A percentile compares a stretch with the other conserved stretches of the same genome.
These are phyloP conservation scores for Drechslerella dactyloides DNA, from an alignment of 2,329 filamentous ascomycete species.

Conservation along the genomic window DNA sequence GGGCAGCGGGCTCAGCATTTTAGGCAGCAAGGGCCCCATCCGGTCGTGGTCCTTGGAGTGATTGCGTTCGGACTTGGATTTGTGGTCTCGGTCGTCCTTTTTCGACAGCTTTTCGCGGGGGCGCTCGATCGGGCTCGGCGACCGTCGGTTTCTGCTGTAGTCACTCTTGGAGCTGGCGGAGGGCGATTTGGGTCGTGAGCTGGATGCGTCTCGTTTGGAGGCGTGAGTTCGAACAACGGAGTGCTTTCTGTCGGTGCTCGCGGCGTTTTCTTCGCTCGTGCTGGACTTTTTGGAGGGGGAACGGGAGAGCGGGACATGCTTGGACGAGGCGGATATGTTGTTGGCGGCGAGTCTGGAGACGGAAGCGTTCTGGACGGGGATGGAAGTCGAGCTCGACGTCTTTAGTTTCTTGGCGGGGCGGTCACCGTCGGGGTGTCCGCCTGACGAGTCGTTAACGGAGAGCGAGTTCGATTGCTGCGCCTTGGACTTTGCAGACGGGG, in stretches of 20 bases:
- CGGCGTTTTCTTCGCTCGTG: slow-evolving; percentile 12
- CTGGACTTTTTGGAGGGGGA: slow-evolving; percentile 31
- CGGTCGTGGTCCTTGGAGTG: slow-evolving; percentile 14
- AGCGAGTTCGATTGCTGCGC: slow-evolving; percentile 11
- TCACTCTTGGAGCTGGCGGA: slow-evolving; percentile 20
- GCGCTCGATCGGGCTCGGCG: slow-evolving; percentile 30
- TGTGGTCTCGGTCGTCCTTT: slow-evolving; percentile 29
- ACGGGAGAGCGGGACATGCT: slow-evolving; percentile 7
- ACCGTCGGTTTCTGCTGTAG: slow-evolving; percentile 27
- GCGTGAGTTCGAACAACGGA: slow-evolving; percentile 6
- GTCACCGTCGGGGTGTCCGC: slow-evolving; percentile 26
- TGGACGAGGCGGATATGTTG: slow-evolving; percentile 6
- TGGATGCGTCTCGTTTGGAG: slow-evolving; percentile 20
- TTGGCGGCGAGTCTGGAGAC: background rate
- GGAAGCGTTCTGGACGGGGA: slow-evolving; percentile 10
- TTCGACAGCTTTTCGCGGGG: slow-evolving; percentile 16
- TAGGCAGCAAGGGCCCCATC: slow-evolving; percentile 13
- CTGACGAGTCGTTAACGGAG: slow-evolving; percentile 9
- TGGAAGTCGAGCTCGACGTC: slow-evolving; percentile 25
- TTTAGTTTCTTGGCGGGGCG: slow-evolving; percentile 46
- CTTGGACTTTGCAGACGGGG: slow-evolving; percentile 25
- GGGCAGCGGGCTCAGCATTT: slow-evolving; percentile 42
- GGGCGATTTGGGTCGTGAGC: slow-evolving; percentile 28
- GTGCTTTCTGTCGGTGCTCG: slow-evolving; percentile 13
- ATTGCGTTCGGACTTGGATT: slow-evolving; percentile 18